phyloP scores from a whole-genome alignment of 441 rosid genomes.

The Omphalea diandra region DNA sequence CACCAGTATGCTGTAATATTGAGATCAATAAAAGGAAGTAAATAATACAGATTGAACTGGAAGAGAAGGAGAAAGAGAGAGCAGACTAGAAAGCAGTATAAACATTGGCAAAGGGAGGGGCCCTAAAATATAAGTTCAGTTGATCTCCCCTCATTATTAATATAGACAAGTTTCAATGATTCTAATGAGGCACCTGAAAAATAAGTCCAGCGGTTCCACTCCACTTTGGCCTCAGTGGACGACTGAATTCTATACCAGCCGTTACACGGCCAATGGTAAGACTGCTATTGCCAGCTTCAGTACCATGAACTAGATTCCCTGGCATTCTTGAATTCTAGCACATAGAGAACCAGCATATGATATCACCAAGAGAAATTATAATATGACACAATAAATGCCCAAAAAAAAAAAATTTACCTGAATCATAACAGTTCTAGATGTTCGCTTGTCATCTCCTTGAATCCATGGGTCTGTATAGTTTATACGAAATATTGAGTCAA shows the following conservation, averaged over 20 bases:
- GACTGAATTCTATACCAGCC: slow-evolving; percentile 85
- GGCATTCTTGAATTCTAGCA: slow-evolving; percentile 87
- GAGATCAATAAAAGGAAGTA: slow-evolving; percentile 11
- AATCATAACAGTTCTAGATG: slow-evolving; percentile 84
- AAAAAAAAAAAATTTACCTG: slow-evolving; percentile 49
- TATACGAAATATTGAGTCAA: slow-evolving; percentile 83
- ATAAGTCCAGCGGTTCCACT: slow-evolving; percentile 81
- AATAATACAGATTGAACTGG: not conserved
- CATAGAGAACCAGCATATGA: slow-evolving; percentile 27
- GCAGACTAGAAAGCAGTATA: not conserved
- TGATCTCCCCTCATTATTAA: not conserved
- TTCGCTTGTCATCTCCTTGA: slow-evolving; percentile 88
- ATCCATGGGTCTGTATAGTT: slow-evolving; percentile 99
- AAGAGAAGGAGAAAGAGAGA: not conserved
- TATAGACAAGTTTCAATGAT: not conserved
- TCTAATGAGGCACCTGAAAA: slow-evolving; percentile 62
- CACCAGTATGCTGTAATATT: slow-evolving; percentile 68
- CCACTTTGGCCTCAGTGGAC: slow-evolving; percentile 96
- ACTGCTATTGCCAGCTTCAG: slow-evolving; percentile 61
- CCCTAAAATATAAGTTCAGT: no score
- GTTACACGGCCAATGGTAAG: slow-evolving; percentile 76
- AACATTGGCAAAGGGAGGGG: no score
- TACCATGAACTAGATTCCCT: slow-evolving; percentile 86
- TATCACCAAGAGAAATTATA: slow-evolving; percentile 14
- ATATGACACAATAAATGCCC: slow-evolving; percentile 7